phyloP scores from a whole-genome alignment of 257 asterid species.

The Penstemon newberryi region DNA sequence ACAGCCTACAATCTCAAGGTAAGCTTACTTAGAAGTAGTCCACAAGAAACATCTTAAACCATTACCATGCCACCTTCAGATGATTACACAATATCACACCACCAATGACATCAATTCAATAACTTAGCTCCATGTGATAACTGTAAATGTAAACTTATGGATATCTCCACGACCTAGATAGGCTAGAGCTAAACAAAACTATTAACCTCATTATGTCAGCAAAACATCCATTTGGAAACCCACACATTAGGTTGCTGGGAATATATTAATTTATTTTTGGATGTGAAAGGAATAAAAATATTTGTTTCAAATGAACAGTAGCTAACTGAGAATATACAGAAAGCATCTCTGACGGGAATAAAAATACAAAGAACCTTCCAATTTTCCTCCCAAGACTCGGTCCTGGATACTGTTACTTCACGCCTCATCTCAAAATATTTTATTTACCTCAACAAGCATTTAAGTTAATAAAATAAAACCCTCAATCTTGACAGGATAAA shows the following conservation, averaged over 20 bases:
- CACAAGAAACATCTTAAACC: not conserved
- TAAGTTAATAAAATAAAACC: not conserved
- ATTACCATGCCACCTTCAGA: not conserved
- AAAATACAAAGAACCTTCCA: not conserved
- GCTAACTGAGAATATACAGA: too few species aligned
- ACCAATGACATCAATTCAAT: conserved; percentile 4
- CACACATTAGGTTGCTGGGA: not conserved
- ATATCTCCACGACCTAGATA: not conserved
- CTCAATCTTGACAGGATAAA: not conserved
- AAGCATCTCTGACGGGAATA: not conserved
- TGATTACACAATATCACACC: not conserved
- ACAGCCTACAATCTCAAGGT: not conserved
- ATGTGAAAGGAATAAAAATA: not conserved
- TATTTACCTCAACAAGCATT: not conserved
- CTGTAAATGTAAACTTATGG: not conserved
- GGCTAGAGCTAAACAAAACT: not conserved
- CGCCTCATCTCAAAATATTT: conserved; percentile 1
- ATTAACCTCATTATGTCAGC: not conserved
- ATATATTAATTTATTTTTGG: not conserved
- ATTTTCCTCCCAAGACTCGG: conserved; percentile 7
- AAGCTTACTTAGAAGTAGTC: not conserved
- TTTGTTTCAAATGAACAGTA: not conserved
- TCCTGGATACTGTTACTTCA: not conserved
- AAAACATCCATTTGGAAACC: not conserved
- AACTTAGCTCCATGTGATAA: conserved; percentile 16